Evolutionary conservation across 1,284 basidiomycete species (phyloP), one percentile per base, ranked within the genome.

Genomic region (Apiotrichum sp.): DNA sequence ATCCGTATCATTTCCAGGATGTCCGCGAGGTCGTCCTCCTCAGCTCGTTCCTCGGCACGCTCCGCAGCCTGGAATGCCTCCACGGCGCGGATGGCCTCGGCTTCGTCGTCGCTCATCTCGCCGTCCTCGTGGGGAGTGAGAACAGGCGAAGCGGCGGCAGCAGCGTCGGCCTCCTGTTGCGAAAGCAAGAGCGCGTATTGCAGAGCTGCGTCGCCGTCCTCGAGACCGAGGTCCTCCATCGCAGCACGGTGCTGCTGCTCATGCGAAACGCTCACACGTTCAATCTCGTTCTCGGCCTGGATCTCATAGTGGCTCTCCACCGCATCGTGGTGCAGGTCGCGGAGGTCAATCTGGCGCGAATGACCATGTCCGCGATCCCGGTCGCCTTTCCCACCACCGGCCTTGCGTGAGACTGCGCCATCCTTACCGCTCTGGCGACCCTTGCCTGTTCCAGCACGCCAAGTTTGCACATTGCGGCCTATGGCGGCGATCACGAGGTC

Each of bases 401-500:
- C 65, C 55, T 50, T 67, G 58, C 59, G 65, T 56, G 44, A 42
- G 38, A 14, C 45, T 3, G 39, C 48, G n/a, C 41, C 31, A 46
- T 67, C 64, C 52, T 67, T 69, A 14, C 67, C 67, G 6, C 55
- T 57, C 35, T 69, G 57, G 13, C 68, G 62, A 7, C 68, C 65
- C 58, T 73, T 76, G 5, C 64, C 64, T 3, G 60, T 66, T 3
- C 73, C 72, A 1, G 74, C 72, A 14, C 67, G 59, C 74, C 74
- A 76, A 9, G 67, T 67, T 36, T 73, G 65, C 3, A 76, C 67
- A 31, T 65, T 69, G 13, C 67, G 51, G 5, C 74, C 74, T 14
- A 76, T 66, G 31, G 62, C 61, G 1, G 72, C 73, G 1, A 73
- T 66, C 33, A 75, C 53, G 40, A 75, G 58, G 53, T 76, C 74